Conservation (phyloP, 1,284 basidiomycete species). For the Malassezia slooffiae region DNA sequence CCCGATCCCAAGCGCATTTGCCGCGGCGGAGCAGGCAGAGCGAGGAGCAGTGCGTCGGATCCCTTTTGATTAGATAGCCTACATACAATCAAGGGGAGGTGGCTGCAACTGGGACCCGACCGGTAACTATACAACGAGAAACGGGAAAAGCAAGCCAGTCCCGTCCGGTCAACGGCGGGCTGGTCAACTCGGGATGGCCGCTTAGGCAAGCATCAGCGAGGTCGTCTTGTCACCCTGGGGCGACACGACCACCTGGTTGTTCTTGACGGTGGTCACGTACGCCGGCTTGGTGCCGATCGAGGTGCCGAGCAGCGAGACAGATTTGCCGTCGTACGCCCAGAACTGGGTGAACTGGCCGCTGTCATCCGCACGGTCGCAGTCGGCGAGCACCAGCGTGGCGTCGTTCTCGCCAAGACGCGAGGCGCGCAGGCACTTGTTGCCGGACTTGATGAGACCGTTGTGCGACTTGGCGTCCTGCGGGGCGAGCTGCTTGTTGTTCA, state of each 20-base stretch:
- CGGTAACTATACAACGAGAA: too few relatives aligned
- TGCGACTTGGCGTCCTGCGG: not conserved
- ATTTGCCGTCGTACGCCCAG: constrained; percentile 11
- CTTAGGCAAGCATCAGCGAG: too few relatives aligned
- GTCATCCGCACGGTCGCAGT: constrained; percentile 12
- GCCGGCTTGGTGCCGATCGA: too few relatives aligned
- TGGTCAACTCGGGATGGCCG: too few relatives aligned
- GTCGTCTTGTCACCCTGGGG: too few relatives aligned
- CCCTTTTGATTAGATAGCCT: constrained; percentile 15
- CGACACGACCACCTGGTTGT: constrained; percentile 11
- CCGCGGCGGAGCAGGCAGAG: constrained; percentile 43
- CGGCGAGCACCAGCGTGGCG: not conserved
- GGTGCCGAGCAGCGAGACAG: not conserved
- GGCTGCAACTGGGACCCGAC: too few relatives aligned
- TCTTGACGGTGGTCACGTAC: not conserved
- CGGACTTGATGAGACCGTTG: constrained; percentile 6
- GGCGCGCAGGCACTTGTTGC: constrained; percentile 2
- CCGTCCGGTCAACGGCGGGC: too few relatives aligned
- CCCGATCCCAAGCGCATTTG: constrained; percentile 48
- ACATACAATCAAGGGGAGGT: not conserved
- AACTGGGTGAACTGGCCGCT: constrained; percentile 10
- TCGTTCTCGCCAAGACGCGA: constrained; percentile 1
- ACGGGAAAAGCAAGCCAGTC: too few relatives aligned
- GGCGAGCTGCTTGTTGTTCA: not conserved
- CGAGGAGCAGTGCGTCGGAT: constrained; percentile 2